These are phyloP conservation scores for Fusarium nurragi DNA, from an alignment of 2,329 filamentous ascomycete species.

Conservation along the genomic window DNA sequence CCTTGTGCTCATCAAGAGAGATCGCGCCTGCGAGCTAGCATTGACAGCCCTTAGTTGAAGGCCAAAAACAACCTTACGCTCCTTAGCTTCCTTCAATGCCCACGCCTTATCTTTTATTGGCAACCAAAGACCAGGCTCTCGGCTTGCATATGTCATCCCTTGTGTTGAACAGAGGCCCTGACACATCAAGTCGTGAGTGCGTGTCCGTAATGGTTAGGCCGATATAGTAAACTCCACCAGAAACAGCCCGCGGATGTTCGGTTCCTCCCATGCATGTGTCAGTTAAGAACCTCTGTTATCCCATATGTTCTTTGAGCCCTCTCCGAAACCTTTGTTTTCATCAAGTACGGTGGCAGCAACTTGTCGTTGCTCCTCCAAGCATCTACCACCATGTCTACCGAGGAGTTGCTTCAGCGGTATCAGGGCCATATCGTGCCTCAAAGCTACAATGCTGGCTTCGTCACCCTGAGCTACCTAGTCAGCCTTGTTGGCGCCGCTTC, in stretches of 20 bases:
- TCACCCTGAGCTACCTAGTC: slow-evolving; percentile 78
- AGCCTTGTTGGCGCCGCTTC: slow-evolving; percentile 81
- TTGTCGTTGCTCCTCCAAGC: slow-evolving; percentile 19
- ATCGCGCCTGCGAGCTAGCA: slow-evolving; percentile 15
- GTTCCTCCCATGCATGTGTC: slow-evolving; percentile 7
- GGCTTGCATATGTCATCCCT: slow-evolving; percentile 24
- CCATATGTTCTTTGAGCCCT: slow-evolving; percentile 6
- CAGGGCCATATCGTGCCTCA: slow-evolving; percentile 58
- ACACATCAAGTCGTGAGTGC: slow-evolving; percentile 9
- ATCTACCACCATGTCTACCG: slow-evolving; percentile 35
- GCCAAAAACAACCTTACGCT: slow-evolving; percentile 14
- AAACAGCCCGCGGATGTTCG: slow-evolving; percentile 10
- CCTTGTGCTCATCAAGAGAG: slow-evolving; percentile 7
- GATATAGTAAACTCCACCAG: slow-evolving; percentile 30
- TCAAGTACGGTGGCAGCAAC: slow-evolving; percentile 17
- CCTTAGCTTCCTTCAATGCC: slow-evolving; percentile 4
- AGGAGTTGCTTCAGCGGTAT: slow-evolving; percentile 53
- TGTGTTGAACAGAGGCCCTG: slow-evolving; percentile 15
- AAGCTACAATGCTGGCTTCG: slow-evolving; percentile 67
- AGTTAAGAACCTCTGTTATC: slow-evolving; percentile 36
- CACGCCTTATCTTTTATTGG: slow-evolving; percentile 22
- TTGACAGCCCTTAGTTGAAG: slow-evolving; percentile 10
- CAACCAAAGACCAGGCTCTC: slow-evolving; percentile 13
- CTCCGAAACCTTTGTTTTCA: slow-evolving; percentile 11
- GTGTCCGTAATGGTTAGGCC: slow-evolving; percentile 11